Conservation (phyloP, 2,329 filamentous ascomycete genomes). For the Botryotinia globosa region DNA sequence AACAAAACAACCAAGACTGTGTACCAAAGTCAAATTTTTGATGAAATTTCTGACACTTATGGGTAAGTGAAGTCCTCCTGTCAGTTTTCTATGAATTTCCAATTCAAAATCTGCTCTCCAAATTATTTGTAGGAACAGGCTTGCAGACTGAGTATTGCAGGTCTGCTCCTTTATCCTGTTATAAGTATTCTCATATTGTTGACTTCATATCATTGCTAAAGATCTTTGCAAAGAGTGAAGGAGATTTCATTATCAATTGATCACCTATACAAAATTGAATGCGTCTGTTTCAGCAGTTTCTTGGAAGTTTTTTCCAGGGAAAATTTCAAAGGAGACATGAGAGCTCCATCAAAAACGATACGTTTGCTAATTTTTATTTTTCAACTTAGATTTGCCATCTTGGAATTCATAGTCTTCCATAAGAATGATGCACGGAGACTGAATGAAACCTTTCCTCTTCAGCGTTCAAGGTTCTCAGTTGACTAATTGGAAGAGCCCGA, state of each 20-base stretch:
- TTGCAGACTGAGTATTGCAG: not conserved
- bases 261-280: no score
- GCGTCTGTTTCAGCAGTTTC: not conserved
- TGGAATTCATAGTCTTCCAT: not conserved
- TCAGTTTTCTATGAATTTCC: not conserved
- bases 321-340: no score
- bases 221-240: not conserved
- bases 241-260: not conserved
- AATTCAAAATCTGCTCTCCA: not conserved
- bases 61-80: not conserved
- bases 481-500: not conserved
- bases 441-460: not conserved
- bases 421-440: no score
- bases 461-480: not conserved
- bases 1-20: not conserved
- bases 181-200: no score
- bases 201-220: no score
- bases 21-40: not conserved
- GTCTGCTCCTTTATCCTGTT: not conserved
- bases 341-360: not conserved
- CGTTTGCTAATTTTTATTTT: not conserved
- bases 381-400: not conserved
- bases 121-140: not conserved
- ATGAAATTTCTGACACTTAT: not conserved
- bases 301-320: not conserved